Base-by-base conservation (phyloP, 169 alveolate species). In the Besnoitia besnoiti region DNA sequence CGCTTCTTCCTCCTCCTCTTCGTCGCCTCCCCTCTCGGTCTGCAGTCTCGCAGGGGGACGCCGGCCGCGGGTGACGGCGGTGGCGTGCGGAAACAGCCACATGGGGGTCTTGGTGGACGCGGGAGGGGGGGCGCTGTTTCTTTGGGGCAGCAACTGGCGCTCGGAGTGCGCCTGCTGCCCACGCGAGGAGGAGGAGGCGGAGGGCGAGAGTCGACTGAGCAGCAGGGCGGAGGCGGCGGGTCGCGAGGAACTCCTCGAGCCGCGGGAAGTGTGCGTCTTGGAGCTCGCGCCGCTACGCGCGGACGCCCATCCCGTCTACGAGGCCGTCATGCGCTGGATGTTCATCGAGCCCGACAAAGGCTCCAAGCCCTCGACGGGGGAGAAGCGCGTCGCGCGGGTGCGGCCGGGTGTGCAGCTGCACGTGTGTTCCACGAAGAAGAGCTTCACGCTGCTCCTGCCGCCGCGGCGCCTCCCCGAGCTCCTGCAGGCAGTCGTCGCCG, bases 91-190 rank as follows among this genome's bases (percentile, higher is more conserved):
- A 30, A 90, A 90, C 49, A 75, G 89, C 42, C 93, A 90, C 51
- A 62, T 90, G 87, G 93, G 82, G 10, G 93, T 85, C 35, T 49
- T 90, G 4, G 67, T 85, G 59, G 84, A 85, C 21, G 67, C n/a
- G n/a, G n/a, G n/a, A n/a, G 92, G 49, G 37, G 93, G 93, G n/a
- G 75, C 55, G 33, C 93, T 90, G 39, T 90, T 76, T 51, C n/a
- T 90, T 42, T 90, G 93, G 93, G 93, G 93, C 77, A 90, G 93
- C 93, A 90, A 90, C 90, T 49, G 90, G 62, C 82, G 59, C 67
- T 73, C 88, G 35, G 89, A 90, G 90, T 90, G 93, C 27, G 93
- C 59, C 7, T 30, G n/a, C 80, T 77, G 87, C 55, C 35, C 59
- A 14, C 40, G 21, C 7, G 61, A 0, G 55, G 59, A 37, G 40